These are phyloP conservation scores for Colletotrichum chlorophyti DNA, from an alignment of 2,329 filamentous ascomycete genomes.

Conservation along the genomic window DNA sequence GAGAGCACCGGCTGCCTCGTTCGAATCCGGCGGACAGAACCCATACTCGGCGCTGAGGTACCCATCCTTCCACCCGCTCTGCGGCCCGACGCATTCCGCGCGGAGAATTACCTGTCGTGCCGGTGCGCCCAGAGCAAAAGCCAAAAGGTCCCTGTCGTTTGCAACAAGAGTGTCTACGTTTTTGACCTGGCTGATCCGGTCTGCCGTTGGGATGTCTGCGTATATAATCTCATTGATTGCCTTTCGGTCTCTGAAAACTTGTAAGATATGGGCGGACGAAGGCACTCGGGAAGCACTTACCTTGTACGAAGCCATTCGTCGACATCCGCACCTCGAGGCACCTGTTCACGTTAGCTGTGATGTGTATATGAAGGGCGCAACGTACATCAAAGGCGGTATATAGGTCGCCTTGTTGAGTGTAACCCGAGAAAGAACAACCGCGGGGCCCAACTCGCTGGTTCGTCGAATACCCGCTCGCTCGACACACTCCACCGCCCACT, in stretches of 20 bases:
- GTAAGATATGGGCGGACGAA: constrained; percentile 1
- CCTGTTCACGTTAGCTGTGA: constrained; percentile 39
- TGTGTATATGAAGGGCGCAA: neutral
- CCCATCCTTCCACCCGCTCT: constrained; percentile 60
- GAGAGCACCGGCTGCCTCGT: constrained; percentile 53
- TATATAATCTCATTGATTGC: constrained; percentile 57
- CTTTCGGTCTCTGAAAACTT: constrained; percentile 47
- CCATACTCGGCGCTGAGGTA: constrained; percentile 59
- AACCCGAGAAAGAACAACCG: constrained; percentile 42
- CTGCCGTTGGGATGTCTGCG: constrained; percentile 47
- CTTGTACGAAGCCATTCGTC: constrained; percentile 54
- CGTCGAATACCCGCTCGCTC: constrained; percentile 19
- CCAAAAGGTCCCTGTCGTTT: constrained; percentile 55
- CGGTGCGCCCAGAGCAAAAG: constrained; percentile 59
- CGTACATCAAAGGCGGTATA: constrained; percentile 45
- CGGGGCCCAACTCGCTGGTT: constrained; percentile 34
- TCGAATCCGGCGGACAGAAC: constrained; percentile 57
- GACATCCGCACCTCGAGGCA: constrained; percentile 51
- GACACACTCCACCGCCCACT: constrained; percentile 33
- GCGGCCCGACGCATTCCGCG: constrained; percentile 57
- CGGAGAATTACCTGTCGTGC: constrained; percentile 60
- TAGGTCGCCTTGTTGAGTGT: constrained; percentile 37
- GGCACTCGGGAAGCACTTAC: constrained; percentile 31
- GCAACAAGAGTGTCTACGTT: constrained; percentile 56
- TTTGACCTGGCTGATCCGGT: constrained; percentile 47